These are phyloP conservation scores for Graphium sp. DNA, from an alignment of 2,329 filamentous ascomycete species.

Conservation along the genomic window DNA sequence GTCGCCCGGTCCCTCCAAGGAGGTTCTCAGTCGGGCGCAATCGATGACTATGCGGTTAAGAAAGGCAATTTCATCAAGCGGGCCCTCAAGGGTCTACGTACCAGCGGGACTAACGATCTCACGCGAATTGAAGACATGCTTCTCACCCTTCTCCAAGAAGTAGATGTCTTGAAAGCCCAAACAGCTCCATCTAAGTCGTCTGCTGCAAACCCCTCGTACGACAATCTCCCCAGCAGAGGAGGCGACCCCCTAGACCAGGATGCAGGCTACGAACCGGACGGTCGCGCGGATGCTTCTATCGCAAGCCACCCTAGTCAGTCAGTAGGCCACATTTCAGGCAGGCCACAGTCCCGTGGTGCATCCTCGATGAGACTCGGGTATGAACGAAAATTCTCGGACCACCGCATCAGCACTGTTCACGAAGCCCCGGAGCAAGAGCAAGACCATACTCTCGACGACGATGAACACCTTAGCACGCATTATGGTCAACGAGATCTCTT, in stretches of 20 bases:
- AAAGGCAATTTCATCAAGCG: conserved; percentile 87
- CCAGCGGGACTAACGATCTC: conserved; percentile 77
- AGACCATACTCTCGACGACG: conserved; percentile 4
- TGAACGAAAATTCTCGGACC: conserved; percentile 47
- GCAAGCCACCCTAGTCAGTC: conserved; percentile 55
- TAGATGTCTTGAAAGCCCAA: conserved; percentile 63
- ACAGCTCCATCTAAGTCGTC: conserved; percentile 23
- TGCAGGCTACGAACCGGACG: conserved; percentile 50
- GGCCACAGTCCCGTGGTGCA: conserved; percentile 31
- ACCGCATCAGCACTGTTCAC: conserved; percentile 78
- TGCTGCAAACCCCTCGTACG: conserved; percentile 46
- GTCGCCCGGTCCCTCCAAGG: conserved; percentile 39
- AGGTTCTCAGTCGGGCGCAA: conserved; percentile 35
- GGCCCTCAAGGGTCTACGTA: conserved; percentile 78
- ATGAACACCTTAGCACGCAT: conserved; percentile 26
- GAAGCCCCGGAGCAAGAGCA: conserved; percentile 60
- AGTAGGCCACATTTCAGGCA: conserved; percentile 49
- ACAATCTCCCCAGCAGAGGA: too few species aligned
- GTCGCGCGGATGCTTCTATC: conserved; percentile 13
- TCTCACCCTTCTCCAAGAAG: conserved; percentile 78
- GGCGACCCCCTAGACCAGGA: conserved; percentile 53
- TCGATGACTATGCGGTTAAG: conserved; percentile 53
- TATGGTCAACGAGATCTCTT: conserved; percentile 43
- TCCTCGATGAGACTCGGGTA: conserved; percentile 23
- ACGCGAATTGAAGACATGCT: conserved; percentile 83